phyloP scores from a whole-genome alignment of 176 grass and related monocot genomes.

The Saccharum officinarum region DNA sequence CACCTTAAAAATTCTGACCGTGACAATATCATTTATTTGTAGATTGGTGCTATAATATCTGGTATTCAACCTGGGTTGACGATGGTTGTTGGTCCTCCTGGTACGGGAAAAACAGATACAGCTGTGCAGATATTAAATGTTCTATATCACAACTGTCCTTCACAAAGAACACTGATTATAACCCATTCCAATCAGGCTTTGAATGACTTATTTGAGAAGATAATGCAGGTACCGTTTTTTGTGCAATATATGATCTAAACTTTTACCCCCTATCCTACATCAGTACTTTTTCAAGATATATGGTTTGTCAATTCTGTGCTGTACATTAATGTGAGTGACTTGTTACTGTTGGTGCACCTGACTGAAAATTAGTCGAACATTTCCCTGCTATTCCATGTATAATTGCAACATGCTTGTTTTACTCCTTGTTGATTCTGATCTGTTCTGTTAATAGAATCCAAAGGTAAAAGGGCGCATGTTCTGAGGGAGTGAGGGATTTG shows the following conservation, averaged over 20 bases:
- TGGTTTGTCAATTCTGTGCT: background rate
- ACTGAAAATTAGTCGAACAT: constrained; percentile 7
- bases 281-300: constrained; percentile 5
- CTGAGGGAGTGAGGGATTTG: constrained; percentile 9
- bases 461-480: background rate
- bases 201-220: constrained; percentile 99
- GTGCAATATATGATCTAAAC: background rate
- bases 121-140: constrained; percentile 99
- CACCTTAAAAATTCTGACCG: constrained; percentile 11
- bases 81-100: constrained; percentile 99
- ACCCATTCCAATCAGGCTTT: constrained; percentile 99
- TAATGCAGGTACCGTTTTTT: constrained; percentile 83
- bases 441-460: constrained; percentile 18
- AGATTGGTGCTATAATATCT: constrained; percentile 95
- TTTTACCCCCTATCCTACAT: background rate
- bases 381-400: background rate
- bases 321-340: background rate
- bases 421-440: constrained; percentile 1
- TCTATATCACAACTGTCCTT: constrained; percentile 99
- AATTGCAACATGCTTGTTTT: constrained; percentile 4
- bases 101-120: constrained; percentile 98
- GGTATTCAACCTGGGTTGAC: constrained; percentile 94
- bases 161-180: constrained; percentile 96
- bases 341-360: background rate
- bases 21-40: constrained; percentile 44